These are phyloP conservation scores for Ophiostoma triangulosporum DNA, from an alignment of 2,329 filamentous ascomycete genomes.

Conservation along the genomic window DNA sequence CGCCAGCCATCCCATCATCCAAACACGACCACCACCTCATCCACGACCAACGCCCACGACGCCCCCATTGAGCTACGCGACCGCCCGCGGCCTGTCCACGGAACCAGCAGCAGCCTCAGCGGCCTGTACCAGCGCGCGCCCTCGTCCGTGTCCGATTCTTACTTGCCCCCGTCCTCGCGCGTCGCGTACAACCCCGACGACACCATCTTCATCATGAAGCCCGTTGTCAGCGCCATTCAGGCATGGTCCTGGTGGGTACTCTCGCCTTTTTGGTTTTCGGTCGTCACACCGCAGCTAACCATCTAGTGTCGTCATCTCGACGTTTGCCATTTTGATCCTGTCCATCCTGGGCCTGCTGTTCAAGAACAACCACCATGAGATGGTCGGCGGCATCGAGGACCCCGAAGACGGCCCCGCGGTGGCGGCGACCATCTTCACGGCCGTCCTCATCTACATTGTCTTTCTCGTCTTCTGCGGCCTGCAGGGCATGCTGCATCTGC, in stretches of 20 bases:
- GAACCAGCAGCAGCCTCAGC: slow-evolving; percentile 15
- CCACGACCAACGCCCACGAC: neutral
- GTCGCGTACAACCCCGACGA: neutral
- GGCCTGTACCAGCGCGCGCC: slow-evolving; percentile 4
- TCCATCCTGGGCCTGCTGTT: slow-evolving; percentile 57
- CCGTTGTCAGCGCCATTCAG: slow-evolving; percentile 79
- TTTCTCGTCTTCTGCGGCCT: slow-evolving; percentile 88
- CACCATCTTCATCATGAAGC: slow-evolving; percentile 60
- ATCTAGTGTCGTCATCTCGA: slow-evolving; percentile 57
- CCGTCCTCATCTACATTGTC: slow-evolving; percentile 72
- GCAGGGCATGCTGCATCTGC: slow-evolving; percentile 74
- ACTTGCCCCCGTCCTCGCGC: slow-evolving; percentile 1
- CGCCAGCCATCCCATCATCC: slow-evolving; percentile 9
- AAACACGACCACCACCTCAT: neutral
- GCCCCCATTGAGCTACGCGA: slow-evolving; percentile 13
- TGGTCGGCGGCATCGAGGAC: slow-evolving; percentile 62
- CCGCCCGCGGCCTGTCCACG: slow-evolving; percentile 8
- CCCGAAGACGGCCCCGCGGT: slow-evolving; percentile 65
- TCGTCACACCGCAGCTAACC: neutral
- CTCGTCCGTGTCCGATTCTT: neutral
- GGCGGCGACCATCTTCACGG: slow-evolving; percentile 72
- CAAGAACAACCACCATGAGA: slow-evolving; percentile 64
- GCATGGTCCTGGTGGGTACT: slow-evolving; percentile 79
- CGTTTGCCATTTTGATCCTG: slow-evolving; percentile 53
- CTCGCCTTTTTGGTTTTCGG: neutral